These are phyloP conservation scores for Cyclocybe cylindracea DNA, from an alignment of 768 basidiomycete species.

Conservation along the genomic window DNA sequence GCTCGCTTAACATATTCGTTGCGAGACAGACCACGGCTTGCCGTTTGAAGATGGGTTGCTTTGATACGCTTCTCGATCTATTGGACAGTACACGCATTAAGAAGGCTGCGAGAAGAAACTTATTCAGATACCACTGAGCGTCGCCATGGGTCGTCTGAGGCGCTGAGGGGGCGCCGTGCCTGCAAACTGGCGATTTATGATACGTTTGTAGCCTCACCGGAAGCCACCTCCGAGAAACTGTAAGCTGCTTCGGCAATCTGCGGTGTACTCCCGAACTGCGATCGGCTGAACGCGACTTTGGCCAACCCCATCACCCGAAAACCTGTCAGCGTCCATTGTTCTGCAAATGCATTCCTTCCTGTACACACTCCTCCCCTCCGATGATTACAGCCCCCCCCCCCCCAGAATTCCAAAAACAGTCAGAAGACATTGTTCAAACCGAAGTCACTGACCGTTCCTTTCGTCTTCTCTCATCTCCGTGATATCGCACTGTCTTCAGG, in stretches of 20 bases:
- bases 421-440: constrained; percentile 96
- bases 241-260: constrained; percentile 39
- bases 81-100: constrained; percentile 5
- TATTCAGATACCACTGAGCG: constrained; percentile 44
- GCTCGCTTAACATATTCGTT: constrained; percentile 8
- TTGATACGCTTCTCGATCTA: constrained; percentile 98
- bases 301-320: no score
- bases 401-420: constrained; percentile 86
- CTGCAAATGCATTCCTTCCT: no score
- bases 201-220: constrained; percentile 33
- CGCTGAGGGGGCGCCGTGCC: constrained; percentile 32
- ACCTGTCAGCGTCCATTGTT: no score
- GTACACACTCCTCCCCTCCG: no score
- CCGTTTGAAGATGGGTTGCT: constrained; percentile 97
- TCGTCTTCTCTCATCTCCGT: constrained; percentile 85
- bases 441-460: constrained; percentile 84
- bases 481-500: constrained; percentile 89
- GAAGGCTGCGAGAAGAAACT: neutral
- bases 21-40: constrained; percentile 79
- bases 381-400: no score
- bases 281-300: no score
- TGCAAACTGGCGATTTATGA: constrained; percentile 34
- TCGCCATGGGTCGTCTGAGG: constrained; percentile 60
- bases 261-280: no score
- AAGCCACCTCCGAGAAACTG: constrained; percentile 44